Base-by-base conservation (phyloP, 768 basidiomycete species). In the Lepiota subincarnata region DNA sequence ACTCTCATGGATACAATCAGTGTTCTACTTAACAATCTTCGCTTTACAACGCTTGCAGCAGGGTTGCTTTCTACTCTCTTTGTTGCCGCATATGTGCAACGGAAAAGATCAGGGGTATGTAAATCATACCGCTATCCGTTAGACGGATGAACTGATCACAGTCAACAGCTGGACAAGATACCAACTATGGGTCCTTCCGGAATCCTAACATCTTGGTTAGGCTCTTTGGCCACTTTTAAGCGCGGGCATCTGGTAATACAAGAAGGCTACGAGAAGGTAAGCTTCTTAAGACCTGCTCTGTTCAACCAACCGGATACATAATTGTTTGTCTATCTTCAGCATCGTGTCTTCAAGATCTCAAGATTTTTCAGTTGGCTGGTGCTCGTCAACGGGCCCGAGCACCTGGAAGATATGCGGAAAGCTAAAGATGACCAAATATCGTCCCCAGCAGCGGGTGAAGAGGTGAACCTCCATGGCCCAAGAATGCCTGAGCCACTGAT, bases 361-460 rank as follows among this genome's bases (percentile, higher is more conserved):
- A 57, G 55, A 34, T 49, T 60, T 12, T 42, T 50, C 35, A 18
- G 19, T 16, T 60, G 57, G 59, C 37, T 60, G 4, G 45, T 63
- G 14, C 63, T 82, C 7, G 62, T 76, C 35, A 68, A 70, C 16
- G 73, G 78, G 0, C 64, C 68, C 0, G 56, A 72, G 22, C 66
- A 74, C 39, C 62, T 81, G 7, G 76, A 82, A 6, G 82, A 83
- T 40, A 57, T 83, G 14, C 73, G 78, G 24, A 67, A 61, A 45
- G 69, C 71, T 0, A 52, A 55, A 0, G 69, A 70, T 3, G 64
- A 69, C 1, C 53, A 68, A 11, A 57, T 74, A 4, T 69, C 65
- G 2, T 64, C 67, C 13, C 47, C 43, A 0, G 65, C 66, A 10
- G 65, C 67, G 18, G 50, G 62, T 24, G 56, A 60, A 16, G 67